Evolutionary conservation across 257 asterid species (phyloP).

Genomic region (Petrea volubilis): DNA sequence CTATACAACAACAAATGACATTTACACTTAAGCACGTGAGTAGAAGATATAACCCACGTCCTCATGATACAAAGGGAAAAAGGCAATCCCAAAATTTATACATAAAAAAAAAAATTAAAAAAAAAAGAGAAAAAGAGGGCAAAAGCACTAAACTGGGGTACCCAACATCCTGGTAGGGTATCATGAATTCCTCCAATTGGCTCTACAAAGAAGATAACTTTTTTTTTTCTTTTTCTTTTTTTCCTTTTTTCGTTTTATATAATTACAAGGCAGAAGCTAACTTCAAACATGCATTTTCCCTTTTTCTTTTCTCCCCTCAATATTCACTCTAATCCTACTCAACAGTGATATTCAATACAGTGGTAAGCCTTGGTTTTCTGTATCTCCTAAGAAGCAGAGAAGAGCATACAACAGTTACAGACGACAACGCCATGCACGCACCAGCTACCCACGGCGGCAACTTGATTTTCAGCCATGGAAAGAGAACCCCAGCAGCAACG

Average conservation of each 20-base stretch:
- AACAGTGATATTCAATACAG: constrained; percentile 78
- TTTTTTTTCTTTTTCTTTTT: not conserved
- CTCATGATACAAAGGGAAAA: not conserved
- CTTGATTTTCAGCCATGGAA: constrained; percentile 63
- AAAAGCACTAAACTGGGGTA: constrained; percentile 11
- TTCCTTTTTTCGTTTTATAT: no score
- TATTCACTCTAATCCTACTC: constrained; percentile 48
- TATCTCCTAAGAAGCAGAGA: constrained; percentile 90
- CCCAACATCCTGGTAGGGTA: no score
- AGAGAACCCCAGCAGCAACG: constrained; percentile 82
- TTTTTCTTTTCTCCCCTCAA: not conserved
- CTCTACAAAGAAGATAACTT: constrained; percentile 1
- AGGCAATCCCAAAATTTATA: no score
- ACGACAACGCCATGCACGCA: constrained; percentile 98
- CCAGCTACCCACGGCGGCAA: constrained; percentile 99
- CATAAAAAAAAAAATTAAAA: not conserved
- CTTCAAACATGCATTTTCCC: constrained; percentile 7
- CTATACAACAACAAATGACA: constrained; percentile 30
- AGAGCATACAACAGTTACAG: constrained; percentile 94
- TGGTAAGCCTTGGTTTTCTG: constrained; percentile 87
- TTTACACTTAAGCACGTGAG: constrained; percentile 31
- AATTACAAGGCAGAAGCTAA: no score
- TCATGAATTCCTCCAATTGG: constrained; percentile 2
- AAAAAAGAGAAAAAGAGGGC: not conserved
- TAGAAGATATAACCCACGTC: constrained; percentile 3